Evolutionary conservation across 2,329 filamentous ascomycete species (phyloP).

Genomic region (Aspergillus sp.): DNA sequence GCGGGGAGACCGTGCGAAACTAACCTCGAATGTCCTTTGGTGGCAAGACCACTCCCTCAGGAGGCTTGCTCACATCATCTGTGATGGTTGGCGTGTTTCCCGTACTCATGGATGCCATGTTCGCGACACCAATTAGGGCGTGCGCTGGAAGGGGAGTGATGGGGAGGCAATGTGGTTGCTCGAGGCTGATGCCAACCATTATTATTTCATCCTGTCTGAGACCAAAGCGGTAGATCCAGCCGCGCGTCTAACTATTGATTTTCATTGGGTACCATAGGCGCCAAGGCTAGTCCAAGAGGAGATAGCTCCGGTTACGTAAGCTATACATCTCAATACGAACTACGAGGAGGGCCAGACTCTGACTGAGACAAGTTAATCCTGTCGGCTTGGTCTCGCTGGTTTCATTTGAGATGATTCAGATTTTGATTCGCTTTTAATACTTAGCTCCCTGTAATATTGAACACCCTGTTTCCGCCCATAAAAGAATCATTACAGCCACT

Average conservation of each 20-base stretch:
- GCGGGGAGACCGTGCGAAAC: conserved; percentile 9
- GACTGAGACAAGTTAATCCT: conserved; percentile 1
- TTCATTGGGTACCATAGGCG: conserved; percentile 18
- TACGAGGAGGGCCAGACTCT: background rate
- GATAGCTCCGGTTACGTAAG: background rate
- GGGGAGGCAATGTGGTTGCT: background rate
- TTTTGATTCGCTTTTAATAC: background rate
- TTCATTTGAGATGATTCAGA: background rate
- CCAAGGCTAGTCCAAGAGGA: background rate
- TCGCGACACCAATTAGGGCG: conserved; percentile 14
- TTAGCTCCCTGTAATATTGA: background rate
- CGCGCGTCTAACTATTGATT: conserved; percentile 16
- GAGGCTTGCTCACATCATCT: conserved; percentile 73
- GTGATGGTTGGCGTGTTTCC: conserved; percentile 44
- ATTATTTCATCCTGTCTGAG: conserved; percentile 6
- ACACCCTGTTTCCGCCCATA: background rate
- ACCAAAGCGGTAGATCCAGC: conserved; percentile 4
- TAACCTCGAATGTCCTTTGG: conserved; percentile 76
- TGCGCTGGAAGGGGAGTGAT: background rate
- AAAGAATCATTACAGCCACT: background rate
- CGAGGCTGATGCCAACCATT: background rate
- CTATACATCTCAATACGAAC: background rate
- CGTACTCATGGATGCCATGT: conserved; percentile 48
- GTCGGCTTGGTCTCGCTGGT: background rate
- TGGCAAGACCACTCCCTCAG: conserved; percentile 81